Conservation (phyloP, 1,284 basidiomycete genomes). For the Trametes pubescens region DNA sequence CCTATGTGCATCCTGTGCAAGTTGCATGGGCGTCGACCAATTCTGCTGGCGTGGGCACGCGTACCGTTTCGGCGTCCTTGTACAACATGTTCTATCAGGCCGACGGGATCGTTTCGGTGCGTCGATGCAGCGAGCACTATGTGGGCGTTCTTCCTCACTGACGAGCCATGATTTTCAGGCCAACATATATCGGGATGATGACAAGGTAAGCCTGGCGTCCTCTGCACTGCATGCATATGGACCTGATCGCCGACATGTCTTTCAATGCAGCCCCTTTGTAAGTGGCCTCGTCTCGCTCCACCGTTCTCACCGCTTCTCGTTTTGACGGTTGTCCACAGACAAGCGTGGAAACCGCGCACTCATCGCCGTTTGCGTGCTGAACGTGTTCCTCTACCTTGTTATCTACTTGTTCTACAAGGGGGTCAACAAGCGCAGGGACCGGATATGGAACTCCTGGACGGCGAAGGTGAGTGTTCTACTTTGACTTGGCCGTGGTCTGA, state of each 20-base stretch:
- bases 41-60: conserved; percentile 63
- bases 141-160: too few species aligned
- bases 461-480: conserved; percentile 49
- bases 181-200: conserved; percentile 46
- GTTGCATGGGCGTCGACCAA: conserved; percentile 72
- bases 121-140: too few species aligned
- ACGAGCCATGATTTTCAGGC: conserved; percentile 3
- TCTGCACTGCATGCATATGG: background rate
- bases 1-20: conserved; percentile 54
- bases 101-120: conserved; percentile 54
- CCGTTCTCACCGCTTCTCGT: background rate
- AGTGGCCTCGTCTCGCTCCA: conserved; percentile 28
- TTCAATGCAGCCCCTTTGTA: conserved; percentile 52
- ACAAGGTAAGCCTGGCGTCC: conserved; percentile 36
- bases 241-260: conserved; percentile 4
- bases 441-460: conserved; percentile 60
- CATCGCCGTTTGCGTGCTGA: conserved; percentile 46
- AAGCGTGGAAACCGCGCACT: conserved; percentile 49
- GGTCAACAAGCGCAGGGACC: conserved; percentile 58
- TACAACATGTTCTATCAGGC: conserved; percentile 75
- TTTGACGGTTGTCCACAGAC: conserved; percentile 40
- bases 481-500: background rate
- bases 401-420: conserved; percentile 64
- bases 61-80: conserved; percentile 62
- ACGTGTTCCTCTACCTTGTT: conserved; percentile 57